Conservation (phyloP, 2,329 filamentous ascomycete species). For the Tothia fuscella region DNA sequence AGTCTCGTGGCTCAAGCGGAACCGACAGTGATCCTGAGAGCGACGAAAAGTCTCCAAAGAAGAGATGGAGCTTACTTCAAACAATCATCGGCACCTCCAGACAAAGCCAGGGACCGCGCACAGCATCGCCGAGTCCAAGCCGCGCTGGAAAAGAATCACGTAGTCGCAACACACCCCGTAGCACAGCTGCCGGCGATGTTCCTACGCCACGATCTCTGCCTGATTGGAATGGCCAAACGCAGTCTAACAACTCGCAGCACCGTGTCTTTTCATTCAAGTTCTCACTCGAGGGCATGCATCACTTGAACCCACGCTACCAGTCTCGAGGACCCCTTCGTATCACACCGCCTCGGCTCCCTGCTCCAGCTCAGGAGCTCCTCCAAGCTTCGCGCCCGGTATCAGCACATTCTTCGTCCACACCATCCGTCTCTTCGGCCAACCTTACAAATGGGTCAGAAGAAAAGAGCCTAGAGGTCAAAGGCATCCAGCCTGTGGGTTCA, state of each 20-base stretch:
- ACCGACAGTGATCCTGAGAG: slow-evolving; percentile 5
- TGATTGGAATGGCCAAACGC: slow-evolving; percentile 4
- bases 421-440: not conserved
- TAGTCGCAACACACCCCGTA: not conserved
- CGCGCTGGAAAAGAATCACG: not conserved
- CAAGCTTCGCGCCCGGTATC: slow-evolving; percentile 20
- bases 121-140: not conserved
- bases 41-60: slow-evolving; percentile 32
- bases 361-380: slow-evolving; percentile 55
- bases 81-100: slow-evolving; percentile 46
- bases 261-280: slow-evolving; percentile 62
- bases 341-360: slow-evolving; percentile 55
- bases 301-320: slow-evolving; percentile 31
- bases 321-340: slow-evolving; percentile 51
- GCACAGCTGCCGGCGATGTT: not conserved
- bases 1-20: not conserved
- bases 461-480: not conserved
- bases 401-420: not conserved
- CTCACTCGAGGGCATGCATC: slow-evolving; percentile 53
- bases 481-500: slow-evolving; percentile 12
- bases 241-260: slow-evolving; percentile 19
- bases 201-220: too few relatives aligned
- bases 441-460: not conserved
- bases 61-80: slow-evolving; percentile 51
- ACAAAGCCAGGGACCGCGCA: slow-evolving; percentile 24